phyloP scores from a whole-genome alignment of 306 rosid species.

The Cucumis hystrix region DNA sequence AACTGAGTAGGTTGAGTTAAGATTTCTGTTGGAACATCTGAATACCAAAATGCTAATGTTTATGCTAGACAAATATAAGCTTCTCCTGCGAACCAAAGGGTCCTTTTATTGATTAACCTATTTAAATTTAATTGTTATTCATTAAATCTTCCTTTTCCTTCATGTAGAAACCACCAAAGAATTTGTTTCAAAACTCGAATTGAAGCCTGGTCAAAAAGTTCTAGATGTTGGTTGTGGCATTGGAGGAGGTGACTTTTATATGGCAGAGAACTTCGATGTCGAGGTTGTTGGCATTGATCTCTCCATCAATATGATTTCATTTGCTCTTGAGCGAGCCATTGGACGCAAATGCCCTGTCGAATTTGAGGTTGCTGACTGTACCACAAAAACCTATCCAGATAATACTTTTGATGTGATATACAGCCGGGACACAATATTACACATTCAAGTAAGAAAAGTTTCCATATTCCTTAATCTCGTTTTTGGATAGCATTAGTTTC shows the following conservation, averaged over 20 bases:
- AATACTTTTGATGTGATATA: slow-evolving; percentile 71
- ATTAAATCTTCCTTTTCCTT: not conserved
- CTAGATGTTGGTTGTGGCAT: slow-evolving; percentile 96
- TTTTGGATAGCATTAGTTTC: not conserved
- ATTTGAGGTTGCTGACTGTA: slow-evolving; percentile 91
- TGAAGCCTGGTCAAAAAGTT: slow-evolving; percentile 76
- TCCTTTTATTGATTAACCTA: too few relatives aligned
- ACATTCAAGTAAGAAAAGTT: slow-evolving; percentile 55
- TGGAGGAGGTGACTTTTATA: slow-evolving; percentile 95
- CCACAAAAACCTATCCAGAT: slow-evolving; percentile 60
- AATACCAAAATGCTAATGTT: not conserved
- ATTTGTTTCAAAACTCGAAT: slow-evolving; percentile 55
- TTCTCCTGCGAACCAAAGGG: not conserved
- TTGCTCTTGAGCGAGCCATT: slow-evolving; percentile 80
- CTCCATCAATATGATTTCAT: slow-evolving; percentile 86
- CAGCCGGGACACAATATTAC: slow-evolving; percentile 77
- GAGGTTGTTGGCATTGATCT: slow-evolving; percentile 91
- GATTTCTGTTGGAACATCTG: not conserved
- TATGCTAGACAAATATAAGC: not conserved
- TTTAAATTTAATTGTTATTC: not conserved
- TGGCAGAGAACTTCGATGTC: slow-evolving; percentile 71
- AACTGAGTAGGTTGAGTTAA: not conserved
- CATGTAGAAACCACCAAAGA: slow-evolving; percentile 81
- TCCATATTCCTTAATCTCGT: not conserved
- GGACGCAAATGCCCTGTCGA: slow-evolving; percentile 68